A percentile compares a stretch with the other conserved stretches of the same genome.
Conservation (phyloP, 305 asterid genomes). For the Ruellia speciosa region DNA sequence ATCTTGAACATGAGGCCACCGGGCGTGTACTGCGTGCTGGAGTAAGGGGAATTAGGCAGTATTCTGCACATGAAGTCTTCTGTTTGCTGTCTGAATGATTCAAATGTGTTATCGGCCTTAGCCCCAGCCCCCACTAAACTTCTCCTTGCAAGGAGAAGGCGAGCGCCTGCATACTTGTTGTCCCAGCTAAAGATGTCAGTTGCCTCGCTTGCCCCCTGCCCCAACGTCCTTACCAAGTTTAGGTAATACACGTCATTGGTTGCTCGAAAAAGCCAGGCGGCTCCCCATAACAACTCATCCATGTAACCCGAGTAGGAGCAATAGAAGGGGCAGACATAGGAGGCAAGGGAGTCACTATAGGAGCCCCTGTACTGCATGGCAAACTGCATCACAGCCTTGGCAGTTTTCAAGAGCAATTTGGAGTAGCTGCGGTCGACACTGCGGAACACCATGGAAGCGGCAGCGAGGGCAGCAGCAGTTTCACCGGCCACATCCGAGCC, state of each 20-base stretch:
- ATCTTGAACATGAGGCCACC: conserved; percentile 73
- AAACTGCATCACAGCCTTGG: conserved; percentile 55
- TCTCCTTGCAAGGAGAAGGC: conserved; percentile 67
- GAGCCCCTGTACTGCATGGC: conserved; percentile 64
- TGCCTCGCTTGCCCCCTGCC: conserved; percentile 45
- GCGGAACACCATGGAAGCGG: conserved; percentile 75
- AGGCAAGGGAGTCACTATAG: conserved; percentile 74
- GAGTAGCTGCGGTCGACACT: conserved; percentile 48
- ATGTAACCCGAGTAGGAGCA: conserved; percentile 76
- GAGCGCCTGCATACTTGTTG: conserved; percentile 84
- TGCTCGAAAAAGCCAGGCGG: conserved; percentile 77
- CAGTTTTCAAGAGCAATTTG: conserved; percentile 39
- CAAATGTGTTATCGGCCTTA: conserved; percentile 30
- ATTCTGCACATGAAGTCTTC: conserved; percentile 71
- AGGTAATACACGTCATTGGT: conserved; percentile 53
- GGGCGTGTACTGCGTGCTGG: conserved; percentile 61
- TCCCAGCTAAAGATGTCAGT: conserved; percentile 87
- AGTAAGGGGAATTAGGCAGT: conserved; percentile 60
- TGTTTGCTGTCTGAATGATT: conserved; percentile 43
- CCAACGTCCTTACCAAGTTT: conserved; percentile 30
- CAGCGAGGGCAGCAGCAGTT: conserved; percentile 87
- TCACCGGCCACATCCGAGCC: conserved; percentile 94
- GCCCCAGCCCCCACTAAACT: conserved; percentile 32
- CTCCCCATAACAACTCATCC: conserved; percentile 92
- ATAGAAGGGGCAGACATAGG: conserved; percentile 72